These are phyloP conservation scores for Pharnaceum exiguum DNA, from an alignment of 148 eudicot genomes.

Conservation along the genomic window DNA sequence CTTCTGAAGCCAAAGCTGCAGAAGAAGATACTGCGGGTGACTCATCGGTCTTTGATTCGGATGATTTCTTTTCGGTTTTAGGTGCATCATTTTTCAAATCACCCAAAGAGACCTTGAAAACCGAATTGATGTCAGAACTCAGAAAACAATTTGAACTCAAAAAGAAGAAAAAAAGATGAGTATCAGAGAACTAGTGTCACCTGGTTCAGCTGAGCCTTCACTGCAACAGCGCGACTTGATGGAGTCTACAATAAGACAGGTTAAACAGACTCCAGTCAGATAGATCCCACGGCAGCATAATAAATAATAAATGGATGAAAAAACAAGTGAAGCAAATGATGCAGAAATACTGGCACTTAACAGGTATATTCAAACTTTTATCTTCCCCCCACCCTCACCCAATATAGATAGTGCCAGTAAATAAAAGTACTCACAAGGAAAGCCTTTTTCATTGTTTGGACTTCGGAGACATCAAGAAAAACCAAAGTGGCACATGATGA, in stretches of 20 bases:
- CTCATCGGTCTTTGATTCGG: slow-evolving; percentile 34
- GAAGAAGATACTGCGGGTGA: slow-evolving; percentile 25
- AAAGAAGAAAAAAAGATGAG: slow-evolving; percentile 19
- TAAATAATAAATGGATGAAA: background rate
- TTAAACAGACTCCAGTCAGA: background rate
- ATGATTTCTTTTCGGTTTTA: slow-evolving; percentile 28
- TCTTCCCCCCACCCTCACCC: too few relatives aligned
- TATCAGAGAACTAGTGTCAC: slow-evolving; percentile 30
- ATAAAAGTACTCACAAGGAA: too few relatives aligned
- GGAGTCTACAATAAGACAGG: slow-evolving; percentile 28
- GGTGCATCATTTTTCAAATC: slow-evolving; percentile 40
- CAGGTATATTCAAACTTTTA: too few relatives aligned
- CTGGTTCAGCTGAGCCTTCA: slow-evolving; percentile 61
- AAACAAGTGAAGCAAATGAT: background rate
- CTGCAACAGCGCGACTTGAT: slow-evolving; percentile 31
- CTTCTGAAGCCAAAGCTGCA: slow-evolving; percentile 47
- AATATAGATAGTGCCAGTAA: too few relatives aligned
- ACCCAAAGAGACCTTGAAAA: slow-evolving; percentile 50
- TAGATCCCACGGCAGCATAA: background rate
- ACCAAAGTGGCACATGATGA: too few relatives aligned
- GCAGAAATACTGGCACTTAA: too few relatives aligned
- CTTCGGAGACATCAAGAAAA: too few relatives aligned
- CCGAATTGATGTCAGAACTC: background rate
- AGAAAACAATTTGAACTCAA: slow-evolving; percentile 8
- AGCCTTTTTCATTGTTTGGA: too few relatives aligned